A percentile compares a stretch with the other conserved stretches of the same genome.
phyloP scores from a whole-genome alignment of 2,329 filamentous ascomycete species.

The Penicillium sp. region DNA sequence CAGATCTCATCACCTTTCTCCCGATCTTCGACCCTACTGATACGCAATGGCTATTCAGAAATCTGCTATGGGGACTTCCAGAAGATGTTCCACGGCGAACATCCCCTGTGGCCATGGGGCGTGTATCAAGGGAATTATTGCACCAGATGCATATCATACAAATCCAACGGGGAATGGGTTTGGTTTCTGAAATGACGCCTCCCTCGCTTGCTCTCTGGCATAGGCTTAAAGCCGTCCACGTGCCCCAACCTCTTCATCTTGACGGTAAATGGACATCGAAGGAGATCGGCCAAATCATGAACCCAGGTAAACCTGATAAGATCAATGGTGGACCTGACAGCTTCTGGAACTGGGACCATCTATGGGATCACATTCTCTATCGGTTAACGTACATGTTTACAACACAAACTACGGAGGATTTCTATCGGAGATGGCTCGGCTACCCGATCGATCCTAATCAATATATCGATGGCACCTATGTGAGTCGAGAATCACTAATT shows the following conservation, averaged over 20 bases:
- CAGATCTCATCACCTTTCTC: slow-evolving; percentile 75
- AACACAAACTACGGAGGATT: neutral
- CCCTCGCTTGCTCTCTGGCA: slow-evolving; percentile 1
- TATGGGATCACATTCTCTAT: neutral
- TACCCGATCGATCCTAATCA: neutral
- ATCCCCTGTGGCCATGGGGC: slow-evolving; percentile 69
- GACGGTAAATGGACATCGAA: neutral
- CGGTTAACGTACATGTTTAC: neutral
- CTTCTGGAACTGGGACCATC: neutral
- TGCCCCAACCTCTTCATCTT: slow-evolving; percentile 2
- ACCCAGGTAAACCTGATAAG: neutral
- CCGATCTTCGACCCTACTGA: slow-evolving; percentile 70
- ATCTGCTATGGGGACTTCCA: slow-evolving; percentile 70
- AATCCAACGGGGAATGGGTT: neutral
- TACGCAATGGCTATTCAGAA: slow-evolving; percentile 71
- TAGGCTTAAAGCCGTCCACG: slow-evolving; percentile 8
- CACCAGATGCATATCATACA: slow-evolving; percentile 40
- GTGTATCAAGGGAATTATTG: slow-evolving; percentile 66
- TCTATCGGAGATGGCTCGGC: neutral
- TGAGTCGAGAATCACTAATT: neutral
- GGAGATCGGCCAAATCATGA: neutral
- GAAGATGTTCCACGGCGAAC: slow-evolving; percentile 59
- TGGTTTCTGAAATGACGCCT: slow-evolving; percentile 6
- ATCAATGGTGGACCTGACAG: neutral
- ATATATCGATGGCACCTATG: neutral